phyloP scores from a whole-genome alignment of 2,329 filamentous ascomycete genomes.

The Pseudocercospora musae region DNA sequence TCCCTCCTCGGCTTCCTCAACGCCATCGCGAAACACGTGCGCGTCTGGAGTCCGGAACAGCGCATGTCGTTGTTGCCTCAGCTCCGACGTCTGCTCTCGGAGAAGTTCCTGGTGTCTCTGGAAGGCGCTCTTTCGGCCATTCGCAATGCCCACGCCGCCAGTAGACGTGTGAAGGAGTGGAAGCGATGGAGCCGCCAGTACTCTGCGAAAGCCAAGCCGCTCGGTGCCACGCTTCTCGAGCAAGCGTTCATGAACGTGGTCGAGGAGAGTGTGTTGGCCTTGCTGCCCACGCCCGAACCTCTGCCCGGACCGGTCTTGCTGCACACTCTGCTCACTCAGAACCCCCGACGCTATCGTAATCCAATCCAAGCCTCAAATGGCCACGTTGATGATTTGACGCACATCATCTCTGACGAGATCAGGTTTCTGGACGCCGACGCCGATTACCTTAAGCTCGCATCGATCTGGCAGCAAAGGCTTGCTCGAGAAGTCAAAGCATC shows the following conservation, averaged over 20 bases:
- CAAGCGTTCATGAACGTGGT: conserved; percentile 84
- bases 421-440: conserved; percentile 81
- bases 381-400: conserved; percentile 59
- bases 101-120: conserved; percentile 78
- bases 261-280: conserved; percentile 36
- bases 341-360: conserved; percentile 11
- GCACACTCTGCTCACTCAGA: conserved; percentile 35
- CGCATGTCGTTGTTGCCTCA: conserved; percentile 69
- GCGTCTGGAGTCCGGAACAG: conserved; percentile 76
- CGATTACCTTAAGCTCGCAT: conserved; percentile 84
- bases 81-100: conserved; percentile 71
- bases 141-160: conserved; percentile 68
- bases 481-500: conserved; percentile 82
- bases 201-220: conserved; percentile 69
- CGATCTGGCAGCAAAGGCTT: conserved; percentile 79
- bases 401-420: conserved; percentile 77
- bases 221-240: conserved; percentile 89
- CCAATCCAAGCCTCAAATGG: conserved; percentile 32
- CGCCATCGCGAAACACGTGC: conserved; percentile 71
- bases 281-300: conserved; percentile 23
- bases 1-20: conserved; percentile 89
- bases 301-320: conserved; percentile 22
- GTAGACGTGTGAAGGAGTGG: conserved; percentile 74
- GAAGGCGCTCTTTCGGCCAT: conserved; percentile 90
- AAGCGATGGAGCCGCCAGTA: conserved; percentile 82